Conservation (phyloP, 179 eudicot species). For the Carnegiea gigantea region DNA sequence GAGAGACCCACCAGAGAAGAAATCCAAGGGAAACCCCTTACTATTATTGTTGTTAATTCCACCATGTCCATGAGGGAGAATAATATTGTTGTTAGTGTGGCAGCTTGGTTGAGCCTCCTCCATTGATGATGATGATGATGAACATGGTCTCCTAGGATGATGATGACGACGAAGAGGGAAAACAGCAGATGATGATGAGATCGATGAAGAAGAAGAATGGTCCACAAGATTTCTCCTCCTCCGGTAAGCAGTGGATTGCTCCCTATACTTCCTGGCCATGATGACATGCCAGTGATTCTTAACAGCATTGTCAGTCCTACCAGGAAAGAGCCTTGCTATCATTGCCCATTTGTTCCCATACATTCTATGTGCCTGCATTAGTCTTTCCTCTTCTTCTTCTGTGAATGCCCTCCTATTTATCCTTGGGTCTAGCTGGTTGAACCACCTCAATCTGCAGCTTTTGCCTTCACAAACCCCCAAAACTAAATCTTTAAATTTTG, state of each 20-base stretch:
- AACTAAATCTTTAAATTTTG: no score
- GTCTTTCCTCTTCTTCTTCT: constrained; percentile 66
- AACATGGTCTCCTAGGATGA: constrained; percentile 13
- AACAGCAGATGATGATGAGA: neutral
- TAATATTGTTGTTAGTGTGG: neutral
- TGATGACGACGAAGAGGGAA: no score
- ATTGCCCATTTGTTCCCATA: constrained; percentile 83
- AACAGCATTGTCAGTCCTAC: constrained; percentile 30
- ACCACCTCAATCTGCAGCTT: constrained; percentile 80
- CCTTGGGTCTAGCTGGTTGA: constrained; percentile 78
- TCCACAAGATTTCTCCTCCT: constrained; percentile 39
- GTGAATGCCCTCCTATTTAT: constrained; percentile 66
- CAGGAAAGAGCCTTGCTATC: constrained; percentile 31
- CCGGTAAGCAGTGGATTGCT: constrained; percentile 26
- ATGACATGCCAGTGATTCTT: constrained; percentile 33
- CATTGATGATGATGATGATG: constrained; percentile 38
- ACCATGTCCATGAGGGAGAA: neutral
- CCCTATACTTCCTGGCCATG: constrained; percentile 23
- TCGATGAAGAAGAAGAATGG: neutral
- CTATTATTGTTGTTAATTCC: neutral
- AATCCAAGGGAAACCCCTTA: constrained; percentile 32
- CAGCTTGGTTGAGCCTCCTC: constrained; percentile 16
- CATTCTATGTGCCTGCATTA: constrained; percentile 61
- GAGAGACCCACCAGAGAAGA: constrained; percentile 34
- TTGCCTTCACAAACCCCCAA: constrained; percentile 38